phyloP scores from a whole-genome alignment of 768 basidiomycete species.

The Auricularia sp. region DNA sequence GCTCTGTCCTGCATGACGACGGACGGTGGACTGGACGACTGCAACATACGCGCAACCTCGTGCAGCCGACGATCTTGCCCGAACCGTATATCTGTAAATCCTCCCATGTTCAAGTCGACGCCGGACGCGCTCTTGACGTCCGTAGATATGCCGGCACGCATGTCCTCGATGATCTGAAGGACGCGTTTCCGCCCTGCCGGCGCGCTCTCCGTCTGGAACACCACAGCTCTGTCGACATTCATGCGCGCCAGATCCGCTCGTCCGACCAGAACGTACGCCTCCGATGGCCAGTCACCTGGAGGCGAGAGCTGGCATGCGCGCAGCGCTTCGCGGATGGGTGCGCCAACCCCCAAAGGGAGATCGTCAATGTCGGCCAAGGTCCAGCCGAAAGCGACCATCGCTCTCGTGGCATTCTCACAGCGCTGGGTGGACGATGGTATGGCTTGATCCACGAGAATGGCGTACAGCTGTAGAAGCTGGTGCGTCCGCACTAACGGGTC shows the following conservation, averaged over 20 bases:
- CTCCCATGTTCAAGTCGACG: slow-evolving; percentile 60
- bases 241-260: slow-evolving; percentile 65
- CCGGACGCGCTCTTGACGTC: slow-evolving; percentile 32
- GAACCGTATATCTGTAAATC: slow-evolving; percentile 78
- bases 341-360: slow-evolving; percentile 60
- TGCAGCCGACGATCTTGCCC: slow-evolving; percentile 83
- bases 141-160: not conserved
- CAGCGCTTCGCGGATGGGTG: slow-evolving; percentile 78
- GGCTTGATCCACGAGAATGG: slow-evolving; percentile 10
- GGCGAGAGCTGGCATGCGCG: slow-evolving; percentile 75
- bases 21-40: slow-evolving; percentile 61
- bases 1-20: slow-evolving; percentile 58
- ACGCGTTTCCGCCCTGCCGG: not conserved
- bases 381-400: slow-evolving; percentile 40
- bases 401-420: slow-evolving; percentile 52
- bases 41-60: slow-evolving; percentile 86
- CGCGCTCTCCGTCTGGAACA: not conserved
- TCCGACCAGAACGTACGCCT: slow-evolving; percentile 59
- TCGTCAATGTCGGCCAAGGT: slow-evolving; percentile 41
- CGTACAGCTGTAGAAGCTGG: slow-evolving; percentile 10
- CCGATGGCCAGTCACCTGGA: slow-evolving; percentile 60
- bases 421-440: slow-evolving; percentile 22
- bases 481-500: not conserved
- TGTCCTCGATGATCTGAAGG: slow-evolving; percentile 2
- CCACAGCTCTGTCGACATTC: slow-evolving; percentile 6